Conservation (phyloP, 2,329 filamentous ascomycete genomes). For the Aspergillus ustus region DNA sequence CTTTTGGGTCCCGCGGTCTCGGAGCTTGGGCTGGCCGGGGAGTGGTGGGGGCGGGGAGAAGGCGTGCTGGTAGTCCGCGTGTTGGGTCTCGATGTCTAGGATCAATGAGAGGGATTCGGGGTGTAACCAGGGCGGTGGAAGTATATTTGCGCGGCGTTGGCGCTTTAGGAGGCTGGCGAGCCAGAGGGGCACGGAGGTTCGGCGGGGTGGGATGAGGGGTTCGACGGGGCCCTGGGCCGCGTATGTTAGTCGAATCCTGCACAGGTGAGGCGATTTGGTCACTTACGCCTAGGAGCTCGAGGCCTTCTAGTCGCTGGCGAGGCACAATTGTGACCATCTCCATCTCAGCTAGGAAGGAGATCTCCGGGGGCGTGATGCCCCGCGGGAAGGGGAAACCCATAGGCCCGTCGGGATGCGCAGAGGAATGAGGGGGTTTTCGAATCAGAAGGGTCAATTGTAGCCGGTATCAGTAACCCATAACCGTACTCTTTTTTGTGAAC, state of each 20-base stretch:
- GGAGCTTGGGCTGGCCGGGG: slow-evolving; percentile 48
- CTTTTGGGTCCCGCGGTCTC: slow-evolving; percentile 27
- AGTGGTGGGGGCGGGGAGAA: slow-evolving; percentile 80
- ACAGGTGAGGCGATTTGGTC: background rate
- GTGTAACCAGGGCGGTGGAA: slow-evolving; percentile 87
- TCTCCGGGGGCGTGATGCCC: slow-evolving; percentile 81
- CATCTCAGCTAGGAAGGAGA: slow-evolving; percentile 96
- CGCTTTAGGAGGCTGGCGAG: slow-evolving; percentile 93
- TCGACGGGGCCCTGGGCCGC: slow-evolving; percentile 73
- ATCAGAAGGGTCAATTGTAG: slow-evolving; percentile 13
- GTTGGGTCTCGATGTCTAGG: slow-evolving; percentile 77
- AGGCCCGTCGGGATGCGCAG: slow-evolving; percentile 17
- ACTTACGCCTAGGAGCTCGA: slow-evolving; percentile 82
- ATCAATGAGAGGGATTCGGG: slow-evolving; percentile 75
- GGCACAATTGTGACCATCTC: slow-evolving; percentile 92
- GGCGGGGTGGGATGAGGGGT: slow-evolving; percentile 77
- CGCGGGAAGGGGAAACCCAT: slow-evolving; percentile 68
- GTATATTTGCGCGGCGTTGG: slow-evolving; percentile 89
- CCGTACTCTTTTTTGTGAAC: background rate
- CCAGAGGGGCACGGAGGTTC: slow-evolving; percentile 84
- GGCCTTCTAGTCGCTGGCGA: slow-evolving; percentile 83
- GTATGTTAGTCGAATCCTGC: background rate
- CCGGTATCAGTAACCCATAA: slow-evolving; percentile 2
- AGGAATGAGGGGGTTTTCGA: background rate
- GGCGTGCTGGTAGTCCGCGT: slow-evolving; percentile 62